phyloP scores from a whole-genome alignment of 2,329 filamentous ascomycete species.

The Macrophomina tecta region DNA sequence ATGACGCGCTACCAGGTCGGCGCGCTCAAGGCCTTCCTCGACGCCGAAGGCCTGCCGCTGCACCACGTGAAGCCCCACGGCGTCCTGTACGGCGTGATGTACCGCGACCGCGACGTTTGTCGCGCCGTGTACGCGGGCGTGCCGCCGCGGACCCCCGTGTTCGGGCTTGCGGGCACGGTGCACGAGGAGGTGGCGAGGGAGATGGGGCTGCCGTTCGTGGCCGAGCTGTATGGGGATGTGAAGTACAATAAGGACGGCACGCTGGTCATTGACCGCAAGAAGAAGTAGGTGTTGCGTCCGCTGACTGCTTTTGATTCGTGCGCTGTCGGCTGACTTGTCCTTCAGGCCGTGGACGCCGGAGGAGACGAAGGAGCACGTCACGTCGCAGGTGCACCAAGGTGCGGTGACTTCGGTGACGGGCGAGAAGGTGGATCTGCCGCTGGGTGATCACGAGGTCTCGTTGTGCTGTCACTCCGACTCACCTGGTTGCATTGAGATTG shows the following conservation, averaged over 20 bases:
- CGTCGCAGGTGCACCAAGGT: constrained; percentile 47
- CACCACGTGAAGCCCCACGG: constrained; percentile 70
- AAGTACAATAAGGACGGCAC: constrained; percentile 59
- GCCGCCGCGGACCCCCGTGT: constrained; percentile 57
- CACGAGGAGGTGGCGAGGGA: constrained; percentile 62
- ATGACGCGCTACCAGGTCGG: constrained; percentile 69
- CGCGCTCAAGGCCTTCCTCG: constrained; percentile 65
- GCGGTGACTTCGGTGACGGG: constrained; percentile 50
- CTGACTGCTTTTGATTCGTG: background rate
- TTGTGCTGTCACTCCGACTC: constrained; percentile 55
- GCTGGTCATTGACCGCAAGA: constrained; percentile 64
- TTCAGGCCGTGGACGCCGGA: constrained; percentile 49
- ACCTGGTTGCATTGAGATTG: constrained; percentile 52
- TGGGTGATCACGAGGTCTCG: constrained; percentile 50
- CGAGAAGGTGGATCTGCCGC: constrained; percentile 48
- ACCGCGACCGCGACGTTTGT: constrained; percentile 57
- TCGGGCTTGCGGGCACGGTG: constrained; percentile 61
- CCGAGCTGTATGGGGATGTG: constrained; percentile 63
- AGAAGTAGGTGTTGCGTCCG: constrained; percentile 49
- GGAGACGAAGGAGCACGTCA: constrained; percentile 50
- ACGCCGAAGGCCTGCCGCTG: constrained; percentile 61
- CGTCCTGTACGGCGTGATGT: constrained; percentile 64
- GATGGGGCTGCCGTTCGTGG: constrained; percentile 59
- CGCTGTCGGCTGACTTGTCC: background rate
- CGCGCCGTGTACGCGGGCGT: constrained; percentile 61